phyloP scores from a whole-genome alignment of 2,329 filamentous ascomycete genomes.

The Domatiomyces catenatus region DNA sequence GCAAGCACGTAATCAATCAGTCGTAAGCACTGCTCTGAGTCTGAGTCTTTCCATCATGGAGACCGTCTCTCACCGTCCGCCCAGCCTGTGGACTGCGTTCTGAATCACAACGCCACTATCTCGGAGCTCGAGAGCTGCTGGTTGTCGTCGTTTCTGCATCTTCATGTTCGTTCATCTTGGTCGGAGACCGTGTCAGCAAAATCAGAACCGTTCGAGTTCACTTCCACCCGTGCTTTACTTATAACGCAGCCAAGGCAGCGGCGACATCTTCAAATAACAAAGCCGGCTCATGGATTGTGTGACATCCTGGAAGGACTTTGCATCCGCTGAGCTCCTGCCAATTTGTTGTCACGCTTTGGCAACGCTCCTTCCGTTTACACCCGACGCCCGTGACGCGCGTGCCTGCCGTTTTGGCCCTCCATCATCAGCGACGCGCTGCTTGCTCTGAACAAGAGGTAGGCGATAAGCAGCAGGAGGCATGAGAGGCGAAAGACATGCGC shows the following conservation, averaged over 20 bases:
- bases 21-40: neutral
- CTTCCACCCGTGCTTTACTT: too few relatives aligned
- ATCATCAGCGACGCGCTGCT: neutral
- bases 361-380: neutral
- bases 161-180: too few relatives aligned
- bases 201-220: neutral
- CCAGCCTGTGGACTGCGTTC: neutral
- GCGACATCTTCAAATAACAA: neutral
- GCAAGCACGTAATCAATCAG: neutral
- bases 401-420: neutral
- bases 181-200: neutral
- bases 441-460: neutral
- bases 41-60: neutral
- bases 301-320: neutral
- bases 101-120: neutral
- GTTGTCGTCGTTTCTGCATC: neutral
- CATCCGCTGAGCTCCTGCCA: neutral
- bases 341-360: neutral
- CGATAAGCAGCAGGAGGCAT: neutral
- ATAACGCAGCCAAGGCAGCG: neutral
- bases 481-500: neutral
- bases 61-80: too few relatives aligned
- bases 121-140: neutral
- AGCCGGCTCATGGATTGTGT: neutral
- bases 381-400: neutral